Base-by-base conservation (phyloP, 2,329 filamentous ascomycete genomes). In the Setomelanomma holmii region DNA sequence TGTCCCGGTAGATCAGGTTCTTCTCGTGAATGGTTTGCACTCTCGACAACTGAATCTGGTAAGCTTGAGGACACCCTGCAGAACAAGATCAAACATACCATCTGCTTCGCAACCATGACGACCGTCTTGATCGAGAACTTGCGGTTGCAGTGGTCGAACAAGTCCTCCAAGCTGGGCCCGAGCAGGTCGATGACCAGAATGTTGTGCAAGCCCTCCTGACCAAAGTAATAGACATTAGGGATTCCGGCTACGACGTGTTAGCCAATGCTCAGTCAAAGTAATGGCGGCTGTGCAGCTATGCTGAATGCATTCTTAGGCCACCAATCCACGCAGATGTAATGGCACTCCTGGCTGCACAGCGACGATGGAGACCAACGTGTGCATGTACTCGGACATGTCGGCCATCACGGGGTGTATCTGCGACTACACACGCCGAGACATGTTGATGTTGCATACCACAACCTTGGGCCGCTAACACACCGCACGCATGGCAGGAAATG, bases 171-270 rank as follows among this genome's bases (percentile, higher is more conserved):
- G 60, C 92, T 96, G 45, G 93, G 93, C 14, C 93, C 93, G 21
- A 99, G 87, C 36, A 99, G 84, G 78, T 99, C 93, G 70, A 98
- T 98, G 66, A 99, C 93, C 44, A 99, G 88, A 65, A 98, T 98
- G 80, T 99, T 98, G 82, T 99, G 95, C 23, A 98, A 88, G 67
- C 93, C 95, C 78, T 98, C 93, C 75, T 99, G 95, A 58, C 95
- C 95, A 67, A 98, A 99, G 80, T 98, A 99, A 81, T 98, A 98
- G 71, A 99, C 95, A 85, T 98, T 98, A 70, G 95, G 95, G 66
- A 99, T 98, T 70, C 95, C 95, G 70, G 93, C 93, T 98, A 75
- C 22, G 38, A 45, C 4, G 21, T 17, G 59, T 67, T 33, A 67
- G 64, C 55, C 11, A 40, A 33, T 16, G 14, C 11, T 21, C 6